Percentiles rank a stretch among this genome's conserved stretches.
Evolutionary conservation across 2,329 filamentous ascomycete species (phyloP).

Genomic region (Paradendryphiella salina): DNA sequence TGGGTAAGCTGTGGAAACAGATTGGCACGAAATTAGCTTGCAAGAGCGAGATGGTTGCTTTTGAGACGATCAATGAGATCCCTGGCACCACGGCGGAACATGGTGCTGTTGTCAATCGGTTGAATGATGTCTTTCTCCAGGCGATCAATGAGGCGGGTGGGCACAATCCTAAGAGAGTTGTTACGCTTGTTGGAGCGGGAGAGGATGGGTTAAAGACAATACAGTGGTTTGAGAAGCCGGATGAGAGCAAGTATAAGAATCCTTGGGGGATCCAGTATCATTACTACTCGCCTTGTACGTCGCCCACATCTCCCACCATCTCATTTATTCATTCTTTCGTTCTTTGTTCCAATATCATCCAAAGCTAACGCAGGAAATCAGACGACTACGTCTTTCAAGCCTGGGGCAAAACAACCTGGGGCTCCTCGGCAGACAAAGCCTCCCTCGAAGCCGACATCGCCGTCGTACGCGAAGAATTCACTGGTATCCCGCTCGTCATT

Average conservation of each 20-base stretch:
- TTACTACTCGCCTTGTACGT: conserved; percentile 62
- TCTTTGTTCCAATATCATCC: too few relatives aligned
- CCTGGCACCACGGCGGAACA: conserved; percentile 57
- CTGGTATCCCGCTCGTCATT: conserved; percentile 58
- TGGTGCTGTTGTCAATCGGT: conserved; percentile 56
- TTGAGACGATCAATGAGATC: conserved; percentile 65
- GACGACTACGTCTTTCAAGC: conserved; percentile 47
- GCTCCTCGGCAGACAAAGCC: conserved; percentile 58
- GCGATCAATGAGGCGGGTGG: conserved; percentile 60
- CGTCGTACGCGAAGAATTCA: conserved; percentile 59
- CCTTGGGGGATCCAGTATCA: conserved; percentile 66
- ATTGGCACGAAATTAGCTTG: conserved; percentile 59
- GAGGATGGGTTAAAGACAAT: conserved; percentile 59
- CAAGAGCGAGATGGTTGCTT: conserved; percentile 58
- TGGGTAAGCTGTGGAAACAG: conserved; percentile 61
- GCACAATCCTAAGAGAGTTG: conserved; percentile 59
- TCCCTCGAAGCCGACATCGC: conserved; percentile 56
- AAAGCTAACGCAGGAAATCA: neutral
- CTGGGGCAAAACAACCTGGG: conserved; percentile 66
- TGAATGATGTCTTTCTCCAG: conserved; percentile 61
- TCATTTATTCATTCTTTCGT: too few relatives aligned
- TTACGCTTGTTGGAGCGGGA: conserved; percentile 58
- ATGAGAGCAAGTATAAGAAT: conserved; percentile 51
- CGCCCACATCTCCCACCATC: neutral
- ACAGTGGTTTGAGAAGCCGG: conserved; percentile 58